phyloP scores from a whole-genome alignment of 2,329 filamentous ascomycete species.

The Arthroderma sp. region DNA sequence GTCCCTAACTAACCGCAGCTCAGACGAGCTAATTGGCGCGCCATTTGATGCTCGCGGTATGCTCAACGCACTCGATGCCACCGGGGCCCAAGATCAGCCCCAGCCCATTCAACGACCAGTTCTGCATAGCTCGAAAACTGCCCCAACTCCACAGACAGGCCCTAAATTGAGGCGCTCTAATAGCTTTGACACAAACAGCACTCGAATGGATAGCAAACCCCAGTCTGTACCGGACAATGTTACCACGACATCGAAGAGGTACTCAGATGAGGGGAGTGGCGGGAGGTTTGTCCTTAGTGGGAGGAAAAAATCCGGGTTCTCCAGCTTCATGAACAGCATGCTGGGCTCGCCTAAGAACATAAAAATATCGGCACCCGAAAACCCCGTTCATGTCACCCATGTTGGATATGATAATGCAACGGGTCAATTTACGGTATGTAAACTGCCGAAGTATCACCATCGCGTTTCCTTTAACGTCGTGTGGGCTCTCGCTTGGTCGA shows the following conservation, averaged over 20 bases:
- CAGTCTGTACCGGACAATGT: conserved; percentile 36
- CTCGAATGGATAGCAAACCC: conserved; percentile 38
- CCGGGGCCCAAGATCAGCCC: conserved; percentile 18
- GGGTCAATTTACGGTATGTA: conserved; percentile 79
- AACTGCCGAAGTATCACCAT: not conserved
- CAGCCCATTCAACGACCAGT: conserved; percentile 30
- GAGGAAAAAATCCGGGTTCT: conserved; percentile 80
- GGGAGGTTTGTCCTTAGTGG: conserved; percentile 45
- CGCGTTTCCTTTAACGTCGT: not conserved
- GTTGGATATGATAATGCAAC: conserved; percentile 95
- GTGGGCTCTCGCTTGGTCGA: too few species aligned
- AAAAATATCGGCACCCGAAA: conserved; percentile 93
- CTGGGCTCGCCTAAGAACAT: conserved; percentile 79
- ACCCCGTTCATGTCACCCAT: conserved; percentile 94
- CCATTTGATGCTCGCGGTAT: conserved; percentile 33
- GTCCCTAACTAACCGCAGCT: conserved; percentile 25
- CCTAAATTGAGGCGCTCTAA: conserved; percentile 52
- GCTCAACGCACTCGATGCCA: conserved; percentile 31
- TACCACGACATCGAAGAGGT: conserved; percentile 46
- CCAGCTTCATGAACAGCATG: conserved; percentile 70
- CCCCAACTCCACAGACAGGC: conserved; percentile 41
- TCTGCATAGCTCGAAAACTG: conserved; percentile 37
- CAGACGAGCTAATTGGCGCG: conserved; percentile 33
- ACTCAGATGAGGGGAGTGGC: conserved; percentile 63
- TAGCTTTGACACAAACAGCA: conserved; percentile 46